A percentile compares a stretch with the other conserved stretches of the same genome.
Conservation (phyloP, 305 asterid genomes). For the Fraxinus floribunda region DNA sequence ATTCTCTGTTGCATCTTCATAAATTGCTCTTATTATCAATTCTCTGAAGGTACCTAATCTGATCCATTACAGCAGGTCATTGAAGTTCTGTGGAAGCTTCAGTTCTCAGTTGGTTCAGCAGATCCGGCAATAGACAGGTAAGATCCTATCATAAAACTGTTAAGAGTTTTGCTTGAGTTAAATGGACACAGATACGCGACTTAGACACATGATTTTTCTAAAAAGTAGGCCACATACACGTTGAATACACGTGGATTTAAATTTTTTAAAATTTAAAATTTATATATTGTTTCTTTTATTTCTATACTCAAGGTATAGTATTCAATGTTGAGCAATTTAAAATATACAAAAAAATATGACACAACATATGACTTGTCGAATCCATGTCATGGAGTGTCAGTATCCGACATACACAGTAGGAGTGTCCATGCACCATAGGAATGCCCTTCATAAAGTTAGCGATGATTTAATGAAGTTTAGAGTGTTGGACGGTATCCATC, state of each 20-base stretch:
- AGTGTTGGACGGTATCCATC: not conserved
- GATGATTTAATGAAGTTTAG: not conserved
- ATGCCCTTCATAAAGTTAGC: not conserved
- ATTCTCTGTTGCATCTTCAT: no score
- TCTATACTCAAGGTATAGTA: not conserved
- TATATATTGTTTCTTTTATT: not conserved
- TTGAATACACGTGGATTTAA: not conserved
- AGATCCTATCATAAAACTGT: no score
- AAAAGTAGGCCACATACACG: not conserved
- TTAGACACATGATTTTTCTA: not conserved
- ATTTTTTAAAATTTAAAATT: not conserved
- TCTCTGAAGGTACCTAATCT: no score
- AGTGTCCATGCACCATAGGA: not conserved
- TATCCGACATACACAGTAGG: not conserved
- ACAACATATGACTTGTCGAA: not conserved
- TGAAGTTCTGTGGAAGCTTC: no score
- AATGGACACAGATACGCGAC: not conserved
- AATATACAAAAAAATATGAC: not conserved
- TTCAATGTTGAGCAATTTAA: not conserved
- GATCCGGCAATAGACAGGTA: no score
- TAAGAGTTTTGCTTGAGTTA: not conserved
- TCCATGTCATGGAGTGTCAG: not conserved
- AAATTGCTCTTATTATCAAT: no score
- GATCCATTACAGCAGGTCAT: no score
- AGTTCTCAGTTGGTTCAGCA: no score